These are phyloP conservation scores for Mycena polygramma DNA, from an alignment of 768 basidiomycete genomes.

Conservation along the genomic window DNA sequence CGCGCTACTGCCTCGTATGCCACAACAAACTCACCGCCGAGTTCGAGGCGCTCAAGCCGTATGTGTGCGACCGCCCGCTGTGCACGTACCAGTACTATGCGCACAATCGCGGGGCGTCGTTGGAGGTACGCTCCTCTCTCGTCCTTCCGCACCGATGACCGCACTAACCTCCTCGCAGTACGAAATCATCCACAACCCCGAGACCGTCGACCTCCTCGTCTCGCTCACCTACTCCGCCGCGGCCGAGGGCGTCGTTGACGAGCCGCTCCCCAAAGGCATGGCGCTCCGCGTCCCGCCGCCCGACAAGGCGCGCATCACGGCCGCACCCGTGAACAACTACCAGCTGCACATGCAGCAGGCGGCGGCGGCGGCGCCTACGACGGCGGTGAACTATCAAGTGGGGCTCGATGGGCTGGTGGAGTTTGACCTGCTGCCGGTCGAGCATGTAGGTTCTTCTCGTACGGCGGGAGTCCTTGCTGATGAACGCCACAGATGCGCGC, in stretches of 20 bases:
- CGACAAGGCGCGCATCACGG: constrained; percentile 28
- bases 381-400: not conserved
- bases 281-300: constrained; percentile 67
- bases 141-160: too few relatives aligned
- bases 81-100: constrained; percentile 80
- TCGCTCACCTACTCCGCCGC: constrained; percentile 73
- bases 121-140: constrained; percentile 61
- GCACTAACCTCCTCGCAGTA: constrained; percentile 55
- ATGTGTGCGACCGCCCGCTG: constrained; percentile 75
- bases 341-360: not conserved
- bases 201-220: constrained; percentile 76
- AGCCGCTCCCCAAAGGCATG: constrained; percentile 72
- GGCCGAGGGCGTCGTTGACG: constrained; percentile 63
- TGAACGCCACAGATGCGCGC: constrained; percentile 33
- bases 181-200: constrained; percentile 75
- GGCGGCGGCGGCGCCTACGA: not conserved
- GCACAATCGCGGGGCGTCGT: constrained; percentile 73
- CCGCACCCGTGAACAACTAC: not conserved
- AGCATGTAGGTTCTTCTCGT: constrained; percentile 23
- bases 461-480: too few relatives aligned
- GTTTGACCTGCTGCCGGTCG: constrained; percentile 32
- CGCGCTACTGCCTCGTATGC: constrained; percentile 81
- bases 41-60: constrained; percentile 77
- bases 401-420: constrained; percentile 35
- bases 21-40: constrained; percentile 67